These are phyloP conservation scores for Furcasterigmium furcatum DNA, from an alignment of 2,329 filamentous ascomycete species.

Conservation along the genomic window DNA sequence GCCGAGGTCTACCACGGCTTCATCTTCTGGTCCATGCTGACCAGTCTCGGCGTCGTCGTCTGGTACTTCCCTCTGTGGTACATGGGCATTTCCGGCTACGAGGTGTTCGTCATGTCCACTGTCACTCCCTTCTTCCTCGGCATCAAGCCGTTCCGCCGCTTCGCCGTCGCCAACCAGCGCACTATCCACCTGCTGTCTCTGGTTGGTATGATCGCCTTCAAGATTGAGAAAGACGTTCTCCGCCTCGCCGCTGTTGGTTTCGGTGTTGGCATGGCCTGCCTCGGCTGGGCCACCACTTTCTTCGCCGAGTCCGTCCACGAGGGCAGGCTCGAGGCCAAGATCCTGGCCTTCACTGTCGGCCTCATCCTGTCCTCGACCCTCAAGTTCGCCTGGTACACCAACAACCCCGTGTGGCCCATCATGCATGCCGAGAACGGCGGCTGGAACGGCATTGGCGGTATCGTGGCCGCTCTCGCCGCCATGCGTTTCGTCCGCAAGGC, in stretches of 20 bases:
- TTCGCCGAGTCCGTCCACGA: slow-evolving; percentile 74
- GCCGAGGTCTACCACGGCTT: slow-evolving; percentile 94
- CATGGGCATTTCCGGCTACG: slow-evolving; percentile 98
- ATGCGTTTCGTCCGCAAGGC: slow-evolving; percentile 70
- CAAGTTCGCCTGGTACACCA: slow-evolving; percentile 91
- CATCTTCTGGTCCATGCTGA: slow-evolving; percentile 93
- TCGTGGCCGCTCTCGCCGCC: slow-evolving; percentile 71
- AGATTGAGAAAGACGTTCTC: slow-evolving; percentile 66
- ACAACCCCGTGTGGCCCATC: slow-evolving; percentile 95
- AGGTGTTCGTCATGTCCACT: slow-evolving; percentile 82
- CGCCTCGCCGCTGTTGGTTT: slow-evolving; percentile 82
- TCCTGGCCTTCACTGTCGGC: slow-evolving; percentile 77
- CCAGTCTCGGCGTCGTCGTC: slow-evolving; percentile 80
- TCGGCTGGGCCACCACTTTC: slow-evolving; percentile 82
- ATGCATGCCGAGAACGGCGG: slow-evolving; percentile 89
- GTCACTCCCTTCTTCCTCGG: slow-evolving; percentile 77
- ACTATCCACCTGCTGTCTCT: slow-evolving; percentile 75
- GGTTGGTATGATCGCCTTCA: slow-evolving; percentile 74
- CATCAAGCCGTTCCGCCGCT: slow-evolving; percentile 63
- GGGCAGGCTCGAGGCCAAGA: slow-evolving; percentile 73
- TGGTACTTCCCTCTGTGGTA: slow-evolving; percentile 99
- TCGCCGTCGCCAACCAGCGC: slow-evolving; percentile 67
- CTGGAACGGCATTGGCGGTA: slow-evolving; percentile 81
- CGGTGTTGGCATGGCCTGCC: slow-evolving; percentile 73
- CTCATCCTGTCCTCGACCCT: slow-evolving; percentile 81